Evolutionary conservation across 306 rosid genomes (phyloP).

Genomic region (Herpetospermum pedunculosum): DNA sequence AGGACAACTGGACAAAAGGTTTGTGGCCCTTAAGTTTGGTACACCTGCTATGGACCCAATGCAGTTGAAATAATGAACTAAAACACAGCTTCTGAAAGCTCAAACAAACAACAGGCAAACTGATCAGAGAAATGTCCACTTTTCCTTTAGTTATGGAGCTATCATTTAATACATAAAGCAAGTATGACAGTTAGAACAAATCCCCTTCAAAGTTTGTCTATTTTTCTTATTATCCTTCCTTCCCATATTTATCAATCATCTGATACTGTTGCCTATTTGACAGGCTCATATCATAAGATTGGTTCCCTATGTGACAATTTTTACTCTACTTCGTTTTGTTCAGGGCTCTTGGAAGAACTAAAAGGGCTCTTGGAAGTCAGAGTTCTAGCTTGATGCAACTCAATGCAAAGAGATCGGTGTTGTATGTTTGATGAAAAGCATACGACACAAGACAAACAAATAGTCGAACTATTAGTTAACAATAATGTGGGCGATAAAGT

Average conservation of each 20-base stretch:
- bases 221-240: background rate
- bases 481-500: constrained; percentile 1
- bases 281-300: background rate
- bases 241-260: background rate
- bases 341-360: no score
- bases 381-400: background rate
- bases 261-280: background rate
- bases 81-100: background rate
- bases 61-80: background rate
- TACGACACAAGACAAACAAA: background rate
- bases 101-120: background rate
- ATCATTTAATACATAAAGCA: background rate
- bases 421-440: background rate
- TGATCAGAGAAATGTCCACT: background rate
- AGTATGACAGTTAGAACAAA: background rate
- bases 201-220: background rate
- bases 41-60: background rate
- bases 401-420: background rate
- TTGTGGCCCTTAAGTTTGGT: background rate
- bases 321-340: no score
- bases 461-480: background rate
- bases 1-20: background rate
- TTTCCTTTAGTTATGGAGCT: background rate
- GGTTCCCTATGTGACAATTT: background rate
- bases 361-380: background rate